Evolutionary conservation across 768 basidiomycete species (phyloP).

Genomic region (Tulasnella sp.): DNA sequence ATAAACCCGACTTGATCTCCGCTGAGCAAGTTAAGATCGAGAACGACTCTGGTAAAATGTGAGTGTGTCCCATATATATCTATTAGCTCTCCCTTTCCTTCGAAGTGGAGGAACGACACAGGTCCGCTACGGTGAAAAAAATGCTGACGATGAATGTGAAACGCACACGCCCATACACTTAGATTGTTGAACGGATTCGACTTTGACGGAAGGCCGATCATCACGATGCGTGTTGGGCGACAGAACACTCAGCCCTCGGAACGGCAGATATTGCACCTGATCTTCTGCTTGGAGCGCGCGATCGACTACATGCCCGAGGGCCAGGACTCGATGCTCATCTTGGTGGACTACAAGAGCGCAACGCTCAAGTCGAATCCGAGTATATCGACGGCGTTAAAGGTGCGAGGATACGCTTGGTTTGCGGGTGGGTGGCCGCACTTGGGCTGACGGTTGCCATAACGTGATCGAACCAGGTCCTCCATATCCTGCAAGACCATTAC

Average conservation of each 20-base stretch:
- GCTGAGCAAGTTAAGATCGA: conserved; percentile 69
- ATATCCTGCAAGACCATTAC: conserved; percentile 80
- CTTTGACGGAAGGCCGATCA: conserved; percentile 70
- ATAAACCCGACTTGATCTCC: conserved; percentile 69
- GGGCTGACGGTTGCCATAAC: neutral
- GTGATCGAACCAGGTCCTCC: conserved; percentile 37
- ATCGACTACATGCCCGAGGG: conserved; percentile 81
- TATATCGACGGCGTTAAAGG: conserved; percentile 66
- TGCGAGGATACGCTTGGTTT: conserved; percentile 18
- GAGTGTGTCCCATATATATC: conserved; percentile 19
- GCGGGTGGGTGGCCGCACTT: neutral
- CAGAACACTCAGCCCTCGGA: conserved; percentile 73
- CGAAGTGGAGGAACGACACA: too few species aligned
- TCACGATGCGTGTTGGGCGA: conserved; percentile 80
- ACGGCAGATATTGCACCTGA: conserved; percentile 72
- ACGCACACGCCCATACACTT: neutral
- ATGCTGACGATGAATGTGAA: too few species aligned
- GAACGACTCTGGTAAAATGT: conserved; percentile 84
- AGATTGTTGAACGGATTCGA: conserved; percentile 82
- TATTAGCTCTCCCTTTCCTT: neutral
- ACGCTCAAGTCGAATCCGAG: conserved; percentile 78
- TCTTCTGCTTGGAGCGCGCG: conserved; percentile 84
- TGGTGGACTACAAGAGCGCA: conserved; percentile 77
- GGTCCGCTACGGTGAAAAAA: neutral
- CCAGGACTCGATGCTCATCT: conserved; percentile 70